Evolutionary conservation across 495 filamentous ascomycete genomes (phyloP), one percentile per base, ranked within the genome.

Genomic region (Penicillium waksmanii): DNA sequence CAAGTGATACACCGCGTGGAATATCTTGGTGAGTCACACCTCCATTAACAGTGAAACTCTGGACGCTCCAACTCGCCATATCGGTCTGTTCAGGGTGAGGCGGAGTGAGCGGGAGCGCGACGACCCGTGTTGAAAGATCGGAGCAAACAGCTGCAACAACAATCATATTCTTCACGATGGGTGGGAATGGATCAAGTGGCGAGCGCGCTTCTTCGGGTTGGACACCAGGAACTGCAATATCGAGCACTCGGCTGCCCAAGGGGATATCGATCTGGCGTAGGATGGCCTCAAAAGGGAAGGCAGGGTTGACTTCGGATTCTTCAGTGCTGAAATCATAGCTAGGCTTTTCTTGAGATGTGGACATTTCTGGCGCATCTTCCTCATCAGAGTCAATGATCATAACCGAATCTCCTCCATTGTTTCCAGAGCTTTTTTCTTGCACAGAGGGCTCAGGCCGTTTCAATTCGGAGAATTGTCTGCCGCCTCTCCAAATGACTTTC

Each of bases 361-460:
- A 66, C 17, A 71, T 59, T 36, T 80, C 77, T 11, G 75, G 72
- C 11, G 69, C 62, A 50, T 80, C 77, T 49, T 94, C 92, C 35
- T 93, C 90, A 60, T 95, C 90, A 0, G 89, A 93, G 68, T 92
- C 89, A 42, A 92, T 82, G 38, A 91, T 82, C 84, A 95, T 92
- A 33, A 93, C 77, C 2, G 82, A 78, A 66, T 91, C 86, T 18
- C 78, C 76, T 50, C 60, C 68, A 36, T 75, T 73, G 51, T 75
- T 77, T 64, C 70, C 49, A 72, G 58, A 53, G 53, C 52, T 62
- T 46, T 72, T 76, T 49, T 66, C 65, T 43, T 65, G 63, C 8
- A 62, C 63, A 10, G 55, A 40, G n/a, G 62, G 31, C 18, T 56
- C 55, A 8, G 62, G 65, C 52, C 51, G 51, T 52, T 73, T 71